A percentile compares a stretch with the other conserved stretches of the same genome.
Conservation (phyloP, 2,329 filamentous ascomycete genomes). For the Beauveria asiatica region DNA sequence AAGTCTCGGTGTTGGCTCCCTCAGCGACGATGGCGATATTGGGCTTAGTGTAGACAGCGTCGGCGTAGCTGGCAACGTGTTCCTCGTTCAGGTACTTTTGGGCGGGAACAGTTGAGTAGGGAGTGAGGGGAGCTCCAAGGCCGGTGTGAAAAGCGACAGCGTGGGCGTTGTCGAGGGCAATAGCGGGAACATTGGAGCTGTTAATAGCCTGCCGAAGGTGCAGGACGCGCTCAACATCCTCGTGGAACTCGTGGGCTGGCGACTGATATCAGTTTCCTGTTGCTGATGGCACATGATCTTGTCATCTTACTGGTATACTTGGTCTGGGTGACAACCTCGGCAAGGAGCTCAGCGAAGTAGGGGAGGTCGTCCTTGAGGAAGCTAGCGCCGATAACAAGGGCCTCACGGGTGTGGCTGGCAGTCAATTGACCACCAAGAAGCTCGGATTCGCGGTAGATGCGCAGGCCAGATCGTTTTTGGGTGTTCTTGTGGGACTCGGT, state of each 20-base stretch:
- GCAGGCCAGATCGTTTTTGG: slow-evolving; percentile 75
- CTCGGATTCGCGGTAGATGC: slow-evolving; percentile 91
- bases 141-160: slow-evolving; percentile 85
- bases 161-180: slow-evolving; percentile 83
- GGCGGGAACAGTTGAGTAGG: slow-evolving; percentile 61
- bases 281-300: slow-evolving; percentile 3
- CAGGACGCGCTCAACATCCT: slow-evolving; percentile 74
- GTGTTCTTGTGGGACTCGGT: slow-evolving; percentile 56
- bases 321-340: slow-evolving; percentile 81
- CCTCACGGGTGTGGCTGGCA: slow-evolving; percentile 86
- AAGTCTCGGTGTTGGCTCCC: slow-evolving; percentile 65
- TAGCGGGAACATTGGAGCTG: slow-evolving; percentile 49
- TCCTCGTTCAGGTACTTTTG: slow-evolving; percentile 74
- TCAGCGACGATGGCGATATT: slow-evolving; percentile 91
- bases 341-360: slow-evolving; percentile 93
- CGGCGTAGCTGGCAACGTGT: slow-evolving; percentile 66
- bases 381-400: slow-evolving; percentile 83
- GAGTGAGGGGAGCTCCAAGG: slow-evolving; percentile 71
- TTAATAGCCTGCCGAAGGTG: slow-evolving; percentile 68
- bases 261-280: slow-evolving; percentile 12
- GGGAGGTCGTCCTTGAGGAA: slow-evolving; percentile 94
- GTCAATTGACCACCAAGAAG: slow-evolving; percentile 86
- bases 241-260: slow-evolving; percentile 78
- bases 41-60: slow-evolving; percentile 73
- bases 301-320: slow-evolving; percentile 65